These are phyloP conservation scores for Leishmania lainsoni DNA, from an alignment of 208 protist genomes.

Conservation along the genomic window DNA sequence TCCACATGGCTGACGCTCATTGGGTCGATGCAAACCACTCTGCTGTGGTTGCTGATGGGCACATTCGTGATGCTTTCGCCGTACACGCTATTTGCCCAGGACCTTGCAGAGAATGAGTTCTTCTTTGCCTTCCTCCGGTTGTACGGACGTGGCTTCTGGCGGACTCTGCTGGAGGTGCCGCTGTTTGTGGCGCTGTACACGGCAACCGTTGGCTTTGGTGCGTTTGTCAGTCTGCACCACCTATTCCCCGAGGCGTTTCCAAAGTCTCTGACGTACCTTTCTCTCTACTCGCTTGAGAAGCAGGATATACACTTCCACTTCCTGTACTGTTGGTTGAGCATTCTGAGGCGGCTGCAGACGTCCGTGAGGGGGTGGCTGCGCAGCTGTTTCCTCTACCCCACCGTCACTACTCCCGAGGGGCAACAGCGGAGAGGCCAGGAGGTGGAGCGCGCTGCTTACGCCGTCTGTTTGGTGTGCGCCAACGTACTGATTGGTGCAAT, in stretches of 20 bases:
- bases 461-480: slow-evolving; percentile 18
- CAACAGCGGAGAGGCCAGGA: neutral
- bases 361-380: neutral
- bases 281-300: slow-evolving; percentile 11
- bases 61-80: slow-evolving; percentile 14
- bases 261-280: slow-evolving; percentile 20
- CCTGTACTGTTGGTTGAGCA: slow-evolving; percentile 20
- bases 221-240: slow-evolving; percentile 14
- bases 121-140: slow-evolving; percentile 13
- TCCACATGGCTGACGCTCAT: slow-evolving; percentile 30
- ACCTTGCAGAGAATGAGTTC: slow-evolving; percentile 16
- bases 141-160: slow-evolving; percentile 11
- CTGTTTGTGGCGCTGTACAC: slow-evolving; percentile 22
- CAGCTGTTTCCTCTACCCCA: slow-evolving; percentile 10
- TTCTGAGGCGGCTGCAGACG: slow-evolving; percentile 5
- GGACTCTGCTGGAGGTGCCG: slow-evolving; percentile 15
- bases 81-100: slow-evolving; percentile 5
- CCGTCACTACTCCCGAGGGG: neutral
- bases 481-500: slow-evolving; percentile 17
- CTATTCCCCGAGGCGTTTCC: slow-evolving; percentile 16
- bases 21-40: slow-evolving; percentile 7
- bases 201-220: slow-evolving; percentile 14
- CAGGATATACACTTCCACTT: slow-evolving; percentile 10
- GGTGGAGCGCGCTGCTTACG: slow-evolving; percentile 18
- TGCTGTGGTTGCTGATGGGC: slow-evolving; percentile 23